Evolutionary conservation across 371 early-diverging fungal species (phyloP).

Genomic region (Mucor plumbeus): DNA sequence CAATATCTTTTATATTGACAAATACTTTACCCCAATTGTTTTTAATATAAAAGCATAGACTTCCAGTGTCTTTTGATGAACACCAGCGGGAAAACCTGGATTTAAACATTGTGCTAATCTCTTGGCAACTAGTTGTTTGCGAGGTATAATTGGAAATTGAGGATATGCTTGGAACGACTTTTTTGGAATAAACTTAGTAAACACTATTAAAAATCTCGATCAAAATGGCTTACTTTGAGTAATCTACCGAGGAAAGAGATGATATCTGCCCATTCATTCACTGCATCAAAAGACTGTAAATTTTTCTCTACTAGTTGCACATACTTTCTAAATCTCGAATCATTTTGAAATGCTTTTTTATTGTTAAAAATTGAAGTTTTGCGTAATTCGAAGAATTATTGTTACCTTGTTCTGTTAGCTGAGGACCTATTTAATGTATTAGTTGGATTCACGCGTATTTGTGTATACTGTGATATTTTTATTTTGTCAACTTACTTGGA

Average conservation of each 20-base stretch:
- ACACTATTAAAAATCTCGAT: not conserved
- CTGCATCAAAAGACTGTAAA: constrained; percentile 88
- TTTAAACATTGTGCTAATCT: constrained; percentile 98
- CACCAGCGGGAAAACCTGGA: constrained; percentile 98
- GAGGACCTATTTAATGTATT: constrained; percentile 4
- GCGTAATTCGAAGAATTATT: not conserved
- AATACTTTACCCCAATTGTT: constrained; percentile 72
- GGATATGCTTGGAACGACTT: constrained; percentile 84
- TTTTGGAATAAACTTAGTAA: no score
- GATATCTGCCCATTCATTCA: constrained; percentile 96
- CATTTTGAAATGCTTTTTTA: constrained; percentile 42
- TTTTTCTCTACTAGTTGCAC: constrained; percentile 84
- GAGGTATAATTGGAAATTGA: constrained; percentile 80
- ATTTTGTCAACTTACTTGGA: constrained; percentile 13
- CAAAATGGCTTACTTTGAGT: constrained; percentile 61
- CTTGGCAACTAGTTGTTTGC: constrained; percentile 89
- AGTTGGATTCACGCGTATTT: not conserved
- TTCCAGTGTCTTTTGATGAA: constrained; percentile 96
- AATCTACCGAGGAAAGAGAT: constrained; percentile 89
- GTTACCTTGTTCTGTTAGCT: constrained; percentile 24
- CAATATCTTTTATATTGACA: not conserved
- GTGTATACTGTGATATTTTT: not conserved
- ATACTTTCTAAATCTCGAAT: constrained; percentile 83
- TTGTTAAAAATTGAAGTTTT: not conserved
- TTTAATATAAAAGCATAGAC: constrained; percentile 90